Evolutionary conservation across 495 filamentous ascomycete species (phyloP).

Genomic region (Talaromyces proteolyticus): DNA sequence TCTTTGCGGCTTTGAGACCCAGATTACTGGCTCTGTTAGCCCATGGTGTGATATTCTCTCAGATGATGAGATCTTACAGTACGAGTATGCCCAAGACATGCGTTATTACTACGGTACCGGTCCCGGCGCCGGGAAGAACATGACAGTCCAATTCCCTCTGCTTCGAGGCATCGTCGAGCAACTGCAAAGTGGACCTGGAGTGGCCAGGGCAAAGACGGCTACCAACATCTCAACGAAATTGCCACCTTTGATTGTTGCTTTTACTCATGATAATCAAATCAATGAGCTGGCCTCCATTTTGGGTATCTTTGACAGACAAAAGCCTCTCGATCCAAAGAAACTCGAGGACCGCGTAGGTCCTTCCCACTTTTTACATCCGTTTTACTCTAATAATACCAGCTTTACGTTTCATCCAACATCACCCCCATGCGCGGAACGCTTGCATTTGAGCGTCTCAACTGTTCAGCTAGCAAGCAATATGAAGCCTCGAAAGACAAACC

Average conservation of each 20-base stretch:
- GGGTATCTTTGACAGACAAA: slow-evolving; percentile 47
- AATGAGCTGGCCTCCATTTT: slow-evolving; percentile 46
- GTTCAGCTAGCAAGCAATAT: slow-evolving; percentile 12
- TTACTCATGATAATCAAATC: slow-evolving; percentile 56
- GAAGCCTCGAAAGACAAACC: neutral
- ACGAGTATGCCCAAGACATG: slow-evolving; percentile 55
- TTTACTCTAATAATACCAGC: no score
- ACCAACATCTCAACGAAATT: no score
- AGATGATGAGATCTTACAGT: slow-evolving; percentile 42
- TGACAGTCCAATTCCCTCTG: no score
- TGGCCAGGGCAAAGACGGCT: no score
- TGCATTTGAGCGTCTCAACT: slow-evolving; percentile 46
- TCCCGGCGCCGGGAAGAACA: slow-evolving; percentile 42
- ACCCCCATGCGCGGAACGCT: slow-evolving; percentile 52
- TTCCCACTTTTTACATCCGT: no score
- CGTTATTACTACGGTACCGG: slow-evolving; percentile 55
- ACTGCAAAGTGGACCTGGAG: slow-evolving; percentile 40
- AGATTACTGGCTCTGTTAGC: slow-evolving; percentile 47
- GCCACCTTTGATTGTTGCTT: slow-evolving; percentile 45
- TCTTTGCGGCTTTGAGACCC: slow-evolving; percentile 55
- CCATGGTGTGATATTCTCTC: slow-evolving; percentile 50
- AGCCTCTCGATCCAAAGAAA: no score
- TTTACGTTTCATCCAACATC: slow-evolving; percentile 37
- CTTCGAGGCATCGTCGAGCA: no score
- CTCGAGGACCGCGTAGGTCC: no score